phyloP scores from a whole-genome alignment of 805 yeast genomes.

The Cyberlindnera misumaiensis region DNA sequence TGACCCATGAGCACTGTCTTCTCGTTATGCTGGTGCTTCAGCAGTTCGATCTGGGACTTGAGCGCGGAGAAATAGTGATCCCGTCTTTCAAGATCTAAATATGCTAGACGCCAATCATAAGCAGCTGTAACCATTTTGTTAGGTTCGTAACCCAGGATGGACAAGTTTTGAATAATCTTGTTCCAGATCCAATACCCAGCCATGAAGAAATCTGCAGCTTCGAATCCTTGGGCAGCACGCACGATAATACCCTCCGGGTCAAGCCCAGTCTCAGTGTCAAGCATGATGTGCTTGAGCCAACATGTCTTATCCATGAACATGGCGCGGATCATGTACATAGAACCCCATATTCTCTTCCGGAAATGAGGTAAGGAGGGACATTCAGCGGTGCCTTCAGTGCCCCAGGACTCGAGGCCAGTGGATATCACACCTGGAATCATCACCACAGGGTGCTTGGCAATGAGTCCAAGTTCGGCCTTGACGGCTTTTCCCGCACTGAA shows the following conservation, averaged over 20 bases:
- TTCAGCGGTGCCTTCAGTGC: slow-evolving; percentile 61
- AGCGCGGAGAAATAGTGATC: slow-evolving; percentile 80
- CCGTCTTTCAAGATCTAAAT: slow-evolving; percentile 78
- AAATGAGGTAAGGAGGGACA: slow-evolving; percentile 84
- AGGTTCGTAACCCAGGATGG: slow-evolving; percentile 91
- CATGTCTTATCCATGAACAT: slow-evolving; percentile 90
- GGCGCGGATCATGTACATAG: slow-evolving; percentile 87
- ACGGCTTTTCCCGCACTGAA: slow-evolving; percentile 81
- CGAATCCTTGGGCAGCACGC: slow-evolving; percentile 93
- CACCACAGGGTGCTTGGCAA: slow-evolving; percentile 69
- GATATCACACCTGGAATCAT: slow-evolving; percentile 96
- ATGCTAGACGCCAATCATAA: slow-evolving; percentile 94
- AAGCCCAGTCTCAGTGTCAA: slow-evolving; percentile 86
- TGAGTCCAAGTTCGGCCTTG: slow-evolving; percentile 41
- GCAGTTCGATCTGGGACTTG: slow-evolving; percentile 65
- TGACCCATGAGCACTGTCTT: slow-evolving; percentile 82
- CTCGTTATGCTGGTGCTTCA: slow-evolving; percentile 42
- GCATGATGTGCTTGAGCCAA: slow-evolving; percentile 87
- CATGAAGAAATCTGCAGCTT: slow-evolving; percentile 92
- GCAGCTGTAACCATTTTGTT: slow-evolving; percentile 86
- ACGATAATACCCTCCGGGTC: slow-evolving; percentile 81
- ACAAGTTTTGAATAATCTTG: slow-evolving; percentile 86
- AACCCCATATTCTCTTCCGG: slow-evolving; percentile 93
- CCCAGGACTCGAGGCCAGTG: slow-evolving; percentile 94
- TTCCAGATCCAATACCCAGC: slow-evolving; percentile 99